Evolutionary conservation across 768 basidiomycete genomes (phyloP).

Genomic region (Gyrodon lividus): DNA sequence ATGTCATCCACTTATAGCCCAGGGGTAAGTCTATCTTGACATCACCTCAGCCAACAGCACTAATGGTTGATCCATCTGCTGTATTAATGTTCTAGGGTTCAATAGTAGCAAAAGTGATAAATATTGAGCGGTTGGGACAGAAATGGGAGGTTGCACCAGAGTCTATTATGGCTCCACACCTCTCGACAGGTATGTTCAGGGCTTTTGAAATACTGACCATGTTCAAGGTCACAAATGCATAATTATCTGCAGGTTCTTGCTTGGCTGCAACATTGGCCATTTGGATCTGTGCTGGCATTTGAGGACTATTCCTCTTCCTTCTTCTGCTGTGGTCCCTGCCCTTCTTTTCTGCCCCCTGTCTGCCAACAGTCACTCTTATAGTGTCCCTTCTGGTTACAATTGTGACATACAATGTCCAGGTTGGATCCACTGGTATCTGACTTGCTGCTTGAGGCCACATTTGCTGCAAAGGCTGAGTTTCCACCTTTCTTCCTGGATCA

Average conservation of each 20-base stretch:
- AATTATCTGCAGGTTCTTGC: background rate
- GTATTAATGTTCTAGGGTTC: background rate
- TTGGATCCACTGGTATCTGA: no score
- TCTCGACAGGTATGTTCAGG: background rate
- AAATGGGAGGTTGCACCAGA: background rate
- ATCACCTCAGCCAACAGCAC: background rate
- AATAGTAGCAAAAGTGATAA: background rate
- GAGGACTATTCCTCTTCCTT: background rate
- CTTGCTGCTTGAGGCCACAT: background rate
- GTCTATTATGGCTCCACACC: background rate
- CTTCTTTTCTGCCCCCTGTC: background rate
- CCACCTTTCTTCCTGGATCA: background rate
- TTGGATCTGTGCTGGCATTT: background rate
- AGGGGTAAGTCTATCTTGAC: background rate
- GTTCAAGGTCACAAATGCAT: background rate
- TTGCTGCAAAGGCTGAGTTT: background rate
- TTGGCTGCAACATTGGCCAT: background rate
- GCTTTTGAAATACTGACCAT: background rate
- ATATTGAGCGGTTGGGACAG: background rate
- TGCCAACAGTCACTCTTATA: background rate
- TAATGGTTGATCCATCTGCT: background rate
- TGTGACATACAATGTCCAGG: background rate
- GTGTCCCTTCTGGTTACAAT: background rate
- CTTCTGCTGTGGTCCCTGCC: slow-evolving; percentile 1
- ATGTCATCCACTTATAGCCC: background rate